Evolutionary conservation across 2,329 filamentous ascomycete species (phyloP), one percentile per base, ranked within the genome.

Genomic region (Pyrenochaeta sp.): DNA sequence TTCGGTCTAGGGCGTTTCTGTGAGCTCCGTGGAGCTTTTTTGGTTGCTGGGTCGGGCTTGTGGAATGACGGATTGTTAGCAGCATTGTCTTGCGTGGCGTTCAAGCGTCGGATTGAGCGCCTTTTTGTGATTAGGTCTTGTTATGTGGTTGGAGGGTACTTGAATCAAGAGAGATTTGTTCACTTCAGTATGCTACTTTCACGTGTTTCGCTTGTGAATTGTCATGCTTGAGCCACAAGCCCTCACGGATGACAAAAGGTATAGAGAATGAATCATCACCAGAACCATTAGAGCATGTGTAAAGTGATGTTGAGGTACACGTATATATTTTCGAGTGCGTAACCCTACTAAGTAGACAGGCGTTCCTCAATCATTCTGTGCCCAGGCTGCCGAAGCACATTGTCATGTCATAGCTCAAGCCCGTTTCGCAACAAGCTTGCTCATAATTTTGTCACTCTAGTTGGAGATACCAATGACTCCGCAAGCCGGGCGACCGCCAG

Each of bases 401-500:
- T 40, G 32, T 34, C 22, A 32, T 56, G 28, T 19, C 28, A 13
- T 34, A n/a, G 34, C 19, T 37, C n/a, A 27, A 39, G 32, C 19
- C 15, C 25, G 43, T 39, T 39, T 19, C 5, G 15, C 36, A 39
- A 39, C 42, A 7, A 44, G 42, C 24, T 27, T 9, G 25, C 42
- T 19, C 24, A 27, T 44, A 19, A 7, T 44, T 22, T 44, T 27
- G 7, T 28, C 12, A 27, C 13, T 44, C 42, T 44, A 44, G n/a
- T 15, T 19, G 25, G 91, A 88, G 83, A 96, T 95, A 72, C 92
- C 92, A 79, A 96, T 96, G 78, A 96, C 93, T 84, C 95, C 95
- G 83, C 95, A 99, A 79, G 95, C 95, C 78, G 95, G 95, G 78
- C 95, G 92, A 72, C 84, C 80, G 74, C 95, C 95, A 78, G 95